Evolutionary conservation across 2,329 filamentous ascomycete genomes (phyloP).

Genomic region (Xylariaceae sp.): DNA sequence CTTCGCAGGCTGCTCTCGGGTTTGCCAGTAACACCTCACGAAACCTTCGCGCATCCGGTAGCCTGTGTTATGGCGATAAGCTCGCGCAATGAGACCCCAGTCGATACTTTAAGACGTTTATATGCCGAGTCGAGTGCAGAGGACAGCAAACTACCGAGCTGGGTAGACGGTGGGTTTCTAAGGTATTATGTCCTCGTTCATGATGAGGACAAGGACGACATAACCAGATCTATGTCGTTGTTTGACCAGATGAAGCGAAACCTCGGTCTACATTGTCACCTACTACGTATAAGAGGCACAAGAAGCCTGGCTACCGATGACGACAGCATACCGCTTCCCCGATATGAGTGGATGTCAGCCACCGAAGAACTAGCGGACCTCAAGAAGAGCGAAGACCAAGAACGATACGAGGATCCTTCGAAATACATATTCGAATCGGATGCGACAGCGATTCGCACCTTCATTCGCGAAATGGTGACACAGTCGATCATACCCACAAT

Average conservation of each 20-base stretch:
- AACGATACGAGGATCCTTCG: slow-evolving; percentile 65
- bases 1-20: slow-evolving; percentile 77
- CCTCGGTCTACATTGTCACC: slow-evolving; percentile 90
- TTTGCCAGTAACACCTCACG: slow-evolving; percentile 71
- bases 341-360: slow-evolving; percentile 84
- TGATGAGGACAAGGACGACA: slow-evolving; percentile 92
- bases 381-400: slow-evolving; percentile 59
- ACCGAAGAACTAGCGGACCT: slow-evolving; percentile 77
- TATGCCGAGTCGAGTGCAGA: slow-evolving; percentile 82
- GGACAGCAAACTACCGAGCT: slow-evolving; percentile 66
- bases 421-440: slow-evolving; percentile 90
- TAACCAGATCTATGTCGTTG: slow-evolving; percentile 77
- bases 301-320: slow-evolving; percentile 87
- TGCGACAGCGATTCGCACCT: slow-evolving; percentile 76
- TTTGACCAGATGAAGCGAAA: slow-evolving; percentile 99
- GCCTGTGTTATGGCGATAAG: slow-evolving; percentile 93
- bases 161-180: slow-evolving; percentile 87
- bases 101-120: slow-evolving; percentile 77
- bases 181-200: slow-evolving; percentile 95
- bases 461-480: slow-evolving; percentile 89
- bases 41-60: slow-evolving; percentile 92
- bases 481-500: slow-evolving; percentile 94
- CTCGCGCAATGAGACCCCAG: slow-evolving; percentile 74
- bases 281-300: slow-evolving; percentile 76
- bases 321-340: slow-evolving; percentile 75